phyloP scores from a whole-genome alignment of 2,329 filamentous ascomycete species.

The Magnaporthiopsis poae region DNA sequence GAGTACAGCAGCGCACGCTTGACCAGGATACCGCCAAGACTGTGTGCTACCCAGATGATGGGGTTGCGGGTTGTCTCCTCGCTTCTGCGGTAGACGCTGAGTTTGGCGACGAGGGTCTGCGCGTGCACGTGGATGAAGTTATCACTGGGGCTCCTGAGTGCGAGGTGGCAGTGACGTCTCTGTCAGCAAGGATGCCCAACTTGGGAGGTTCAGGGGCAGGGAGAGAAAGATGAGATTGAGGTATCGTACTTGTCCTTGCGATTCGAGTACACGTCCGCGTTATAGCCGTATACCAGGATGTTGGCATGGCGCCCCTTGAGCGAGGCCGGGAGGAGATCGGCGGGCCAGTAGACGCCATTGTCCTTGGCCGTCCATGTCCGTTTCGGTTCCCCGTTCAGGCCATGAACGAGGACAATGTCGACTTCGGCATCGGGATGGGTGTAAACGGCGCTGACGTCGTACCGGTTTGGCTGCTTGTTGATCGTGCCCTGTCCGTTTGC shows the following conservation, averaged over 20 bases:
- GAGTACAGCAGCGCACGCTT: slow-evolving; percentile 62
- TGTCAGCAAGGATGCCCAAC: neutral
- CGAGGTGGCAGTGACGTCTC: slow-evolving; percentile 19
- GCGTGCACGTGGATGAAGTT: slow-evolving; percentile 63
- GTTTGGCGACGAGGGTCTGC: slow-evolving; percentile 53
- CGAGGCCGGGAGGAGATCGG: slow-evolving; percentile 53
- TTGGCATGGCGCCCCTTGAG: slow-evolving; percentile 50
- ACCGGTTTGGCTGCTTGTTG: slow-evolving; percentile 41
- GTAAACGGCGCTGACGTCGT: slow-evolving; percentile 50
- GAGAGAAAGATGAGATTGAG: neutral
- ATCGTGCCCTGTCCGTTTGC: slow-evolving; percentile 20
- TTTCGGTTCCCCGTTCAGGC: slow-evolving; percentile 50
- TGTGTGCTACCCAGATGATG: slow-evolving; percentile 69
- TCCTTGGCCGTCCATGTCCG: slow-evolving; percentile 48
- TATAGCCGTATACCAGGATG: slow-evolving; percentile 64
- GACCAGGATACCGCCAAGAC: slow-evolving; percentile 61
- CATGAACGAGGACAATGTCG: slow-evolving; percentile 60
- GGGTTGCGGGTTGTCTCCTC: slow-evolving; percentile 49
- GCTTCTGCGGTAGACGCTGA: slow-evolving; percentile 53
- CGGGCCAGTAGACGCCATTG: slow-evolving; percentile 58
- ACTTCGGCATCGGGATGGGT: slow-evolving; percentile 48
- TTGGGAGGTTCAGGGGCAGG: neutral
- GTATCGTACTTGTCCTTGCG: slow-evolving; percentile 23
- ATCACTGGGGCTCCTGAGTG: slow-evolving; percentile 44
- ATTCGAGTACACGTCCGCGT: slow-evolving; percentile 52